Base-by-base conservation (phyloP, 306 rosid genomes). In the Medicago arabica region DNA sequence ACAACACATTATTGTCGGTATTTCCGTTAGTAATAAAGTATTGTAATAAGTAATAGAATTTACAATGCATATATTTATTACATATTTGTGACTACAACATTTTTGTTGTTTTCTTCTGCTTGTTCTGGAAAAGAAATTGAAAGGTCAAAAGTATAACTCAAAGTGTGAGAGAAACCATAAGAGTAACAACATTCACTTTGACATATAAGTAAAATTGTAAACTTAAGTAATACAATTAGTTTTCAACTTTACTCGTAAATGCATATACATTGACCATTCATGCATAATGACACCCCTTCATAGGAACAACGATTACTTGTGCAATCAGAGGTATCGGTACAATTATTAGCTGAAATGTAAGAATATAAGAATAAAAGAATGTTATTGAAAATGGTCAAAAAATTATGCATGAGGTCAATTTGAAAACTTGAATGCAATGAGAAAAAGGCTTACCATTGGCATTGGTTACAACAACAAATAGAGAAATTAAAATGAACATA, bases 1-100 rank as follows among this genome's bases (percentile, higher is more conserved):
- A 0, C 0, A 12, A 4, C 2, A 3, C 6, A 1, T 3, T 44
- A 12, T 3, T 44, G n/a, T 44, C 1, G 0, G 5, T 11, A 0
- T 13, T 46, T 46, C 6, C 4, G 16, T 4, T 46, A 4, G 1
- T 44, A 44, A 44, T 11, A 44, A 44, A 44, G 5, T 44, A 44
- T 44, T 44, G n/a, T 46, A 46, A 46, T 46, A 46, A 46, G 11
- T 44, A 12, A 21, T 12, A 46, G 6, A 44, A 46, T 11, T 11
- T 44, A 12, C n/a, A 44, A 44, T 3, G 1, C 44, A 4, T 13
- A 12, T 1, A 46, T 46, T 4, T 46, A 46, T 44, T 44, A 44
- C 4, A 44, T 12, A 4, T 46, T 34, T 34, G 38, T 34, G 38
- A 34, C 38, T 34, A 34, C 1, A 34, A 34, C 38, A 34, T 34